These are phyloP conservation scores for Trichosporon asahii DNA, from an alignment of 1,284 basidiomycete genomes.

Conservation along the genomic window DNA sequence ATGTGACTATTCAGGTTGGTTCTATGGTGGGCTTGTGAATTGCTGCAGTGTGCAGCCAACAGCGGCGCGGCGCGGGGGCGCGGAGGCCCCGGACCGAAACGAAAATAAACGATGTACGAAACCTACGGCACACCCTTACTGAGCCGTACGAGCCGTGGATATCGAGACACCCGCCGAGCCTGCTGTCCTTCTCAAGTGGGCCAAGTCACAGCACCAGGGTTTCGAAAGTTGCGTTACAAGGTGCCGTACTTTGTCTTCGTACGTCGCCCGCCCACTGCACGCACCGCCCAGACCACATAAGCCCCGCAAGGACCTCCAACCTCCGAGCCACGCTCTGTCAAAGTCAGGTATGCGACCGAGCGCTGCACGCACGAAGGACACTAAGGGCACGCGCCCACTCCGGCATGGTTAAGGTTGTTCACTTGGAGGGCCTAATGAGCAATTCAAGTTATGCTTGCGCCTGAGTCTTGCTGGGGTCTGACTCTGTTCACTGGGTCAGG, in stretches of 20 bases:
- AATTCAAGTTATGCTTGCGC: not conserved
- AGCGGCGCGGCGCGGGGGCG: too few species aligned
- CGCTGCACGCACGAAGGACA: too few species aligned
- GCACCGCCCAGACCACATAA: not conserved
- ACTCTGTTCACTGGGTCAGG: too few species aligned
- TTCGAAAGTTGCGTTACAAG: not conserved
- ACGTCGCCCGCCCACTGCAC: too few species aligned
- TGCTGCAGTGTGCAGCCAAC: not conserved
- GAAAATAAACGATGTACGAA: not conserved
- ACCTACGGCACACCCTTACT: not conserved
- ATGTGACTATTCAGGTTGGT: not conserved
- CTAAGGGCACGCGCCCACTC: not conserved
- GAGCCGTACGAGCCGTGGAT: not conserved
- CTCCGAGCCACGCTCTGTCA: not conserved
- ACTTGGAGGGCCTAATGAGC: not conserved
- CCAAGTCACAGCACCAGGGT: not conserved
- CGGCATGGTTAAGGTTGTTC: not conserved
- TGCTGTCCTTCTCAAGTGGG: not conserved
- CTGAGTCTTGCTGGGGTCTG: too few species aligned
- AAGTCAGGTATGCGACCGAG: too few species aligned
- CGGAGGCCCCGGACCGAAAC: not conserved
- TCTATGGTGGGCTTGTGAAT: too few species aligned
- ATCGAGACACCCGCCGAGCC: not conserved
- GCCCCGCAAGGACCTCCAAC: too few species aligned
- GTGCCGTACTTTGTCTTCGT: too few species aligned